phyloP scores from a whole-genome alignment of 805 yeast species.

The Metschnikowia reukaufii region DNA sequence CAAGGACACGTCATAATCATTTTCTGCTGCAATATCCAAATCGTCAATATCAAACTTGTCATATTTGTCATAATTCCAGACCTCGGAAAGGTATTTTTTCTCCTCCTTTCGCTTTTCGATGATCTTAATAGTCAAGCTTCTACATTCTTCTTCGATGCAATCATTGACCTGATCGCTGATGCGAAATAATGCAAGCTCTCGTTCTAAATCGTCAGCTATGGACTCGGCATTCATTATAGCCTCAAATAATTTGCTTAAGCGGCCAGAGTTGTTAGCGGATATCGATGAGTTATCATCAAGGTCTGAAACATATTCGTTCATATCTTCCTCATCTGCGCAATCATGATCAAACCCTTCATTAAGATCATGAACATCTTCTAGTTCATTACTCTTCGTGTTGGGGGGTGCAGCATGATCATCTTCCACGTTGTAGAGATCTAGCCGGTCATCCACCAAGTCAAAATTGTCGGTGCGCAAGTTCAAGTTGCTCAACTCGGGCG shows the following conservation, averaged over 20 bases:
- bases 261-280: constrained; percentile 15
- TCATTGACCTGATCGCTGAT: constrained; percentile 34
- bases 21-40: constrained; percentile 16
- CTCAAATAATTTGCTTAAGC: constrained; percentile 32
- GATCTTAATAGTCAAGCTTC: constrained; percentile 30
- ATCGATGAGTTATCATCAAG: constrained; percentile 13
- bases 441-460: constrained; percentile 34
- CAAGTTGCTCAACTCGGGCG: constrained; percentile 39
- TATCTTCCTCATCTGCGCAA: constrained; percentile 22
- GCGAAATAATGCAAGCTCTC: constrained; percentile 34
- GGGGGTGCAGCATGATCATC: constrained; percentile 25
- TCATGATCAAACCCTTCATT: constrained; percentile 19
- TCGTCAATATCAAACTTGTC: constrained; percentile 42
- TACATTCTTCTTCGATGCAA: constrained; percentile 34
- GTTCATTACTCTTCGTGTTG: constrained; percentile 20
- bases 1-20: constrained; percentile 40
- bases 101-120: constrained; percentile 35
- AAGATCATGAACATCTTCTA: constrained; percentile 28
- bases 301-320: constrained; percentile 23
- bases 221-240: constrained; percentile 36
- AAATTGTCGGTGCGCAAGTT: constrained; percentile 34
- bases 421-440: constrained; percentile 29
- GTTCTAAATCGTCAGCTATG: constrained; percentile 31
- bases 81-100: constrained; percentile 29
- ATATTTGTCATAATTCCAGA: constrained; percentile 44